A percentile compares a stretch with the other conserved stretches of the same genome.
Evolutionary conservation across 2,329 filamentous ascomycete genomes (phyloP).

Genomic region (Ophiocordyceps robertsii): DNA sequence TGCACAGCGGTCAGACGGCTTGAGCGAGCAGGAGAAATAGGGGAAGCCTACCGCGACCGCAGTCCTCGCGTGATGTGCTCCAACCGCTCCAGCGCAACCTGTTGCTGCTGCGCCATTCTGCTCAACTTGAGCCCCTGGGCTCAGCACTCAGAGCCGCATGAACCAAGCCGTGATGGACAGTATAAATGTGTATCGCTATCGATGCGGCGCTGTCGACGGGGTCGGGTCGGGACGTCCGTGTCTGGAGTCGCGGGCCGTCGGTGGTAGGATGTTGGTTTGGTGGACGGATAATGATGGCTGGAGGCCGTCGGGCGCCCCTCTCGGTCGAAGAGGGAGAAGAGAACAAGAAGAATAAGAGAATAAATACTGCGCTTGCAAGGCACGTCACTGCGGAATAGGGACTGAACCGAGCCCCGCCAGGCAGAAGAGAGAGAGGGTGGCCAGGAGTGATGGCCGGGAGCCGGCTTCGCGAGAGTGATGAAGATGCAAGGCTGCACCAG

Average conservation of each 20-base stretch:
- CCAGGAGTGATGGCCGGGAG: neutral
- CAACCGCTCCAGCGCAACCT: slow-evolving; percentile 40
- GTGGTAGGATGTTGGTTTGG: neutral
- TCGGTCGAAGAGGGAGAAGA: neutral
- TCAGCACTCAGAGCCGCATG: slow-evolving; percentile 14
- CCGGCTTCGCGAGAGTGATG: neutral
- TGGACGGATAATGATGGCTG: neutral
- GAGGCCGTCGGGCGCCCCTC: neutral
- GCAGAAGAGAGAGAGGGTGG: neutral
- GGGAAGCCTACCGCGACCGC: slow-evolving; percentile 32
- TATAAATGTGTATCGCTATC: neutral
- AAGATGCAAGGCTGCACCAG: neutral
- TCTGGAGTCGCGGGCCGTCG: neutral
- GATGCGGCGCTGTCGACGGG: neutral
- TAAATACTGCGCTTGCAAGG: neutral
- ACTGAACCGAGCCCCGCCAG: neutral
- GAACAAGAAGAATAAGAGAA: neutral
- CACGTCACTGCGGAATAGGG: neutral
- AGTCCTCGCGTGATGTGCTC: slow-evolving; percentile 41
- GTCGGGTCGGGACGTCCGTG: too few species aligned
- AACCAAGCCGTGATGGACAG: slow-evolving; percentile 4
- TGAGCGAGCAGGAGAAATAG: neutral
- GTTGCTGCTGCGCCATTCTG: slow-evolving; percentile 31
- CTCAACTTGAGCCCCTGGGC: slow-evolving; percentile 11
- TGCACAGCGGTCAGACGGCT: slow-evolving; percentile 10